Evolutionary conservation across 768 basidiomycete species (phyloP).

Genomic region (Rubroboletus pulcherrimus): DNA sequence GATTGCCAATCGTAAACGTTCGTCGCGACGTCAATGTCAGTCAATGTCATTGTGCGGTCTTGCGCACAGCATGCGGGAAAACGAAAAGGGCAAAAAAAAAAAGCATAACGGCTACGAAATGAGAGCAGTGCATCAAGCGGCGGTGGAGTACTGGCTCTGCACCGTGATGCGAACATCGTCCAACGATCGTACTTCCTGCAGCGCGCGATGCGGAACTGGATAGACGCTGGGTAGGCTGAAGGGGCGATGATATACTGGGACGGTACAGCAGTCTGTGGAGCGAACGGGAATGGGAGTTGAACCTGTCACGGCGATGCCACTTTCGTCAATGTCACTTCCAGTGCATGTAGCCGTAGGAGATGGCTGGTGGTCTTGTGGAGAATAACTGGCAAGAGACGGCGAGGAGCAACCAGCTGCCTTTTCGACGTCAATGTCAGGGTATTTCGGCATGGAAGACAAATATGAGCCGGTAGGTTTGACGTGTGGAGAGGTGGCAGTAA

Average conservation of each 20-base stretch:
- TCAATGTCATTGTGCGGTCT: conserved; percentile 9
- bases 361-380: not conserved
- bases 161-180: conserved; percentile 10
- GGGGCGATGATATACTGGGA: conserved; percentile 17
- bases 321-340: not conserved
- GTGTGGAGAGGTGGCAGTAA: not conserved
- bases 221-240: conserved; percentile 12
- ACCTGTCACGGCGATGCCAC: not conserved
- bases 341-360: conserved; percentile 2
- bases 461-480: not conserved
- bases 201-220: not conserved
- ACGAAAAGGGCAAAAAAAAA: too few species aligned
- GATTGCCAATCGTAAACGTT: conserved; percentile 10
- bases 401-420: conserved; percentile 9
- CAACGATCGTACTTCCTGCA: conserved; percentile 2
- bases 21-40: conserved; percentile 1
- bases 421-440: conserved; percentile 15
- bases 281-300: not conserved
- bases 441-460: not conserved
- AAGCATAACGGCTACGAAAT: not conserved
- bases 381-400: conserved; percentile 13
- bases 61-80: conserved; percentile 1
- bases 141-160: conserved; percentile 8
- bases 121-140: conserved; percentile 2
- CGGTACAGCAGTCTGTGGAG: not conserved